phyloP scores from a whole-genome alignment of 257 asterid genomes.

The Fraxinus cuspidata region DNA sequence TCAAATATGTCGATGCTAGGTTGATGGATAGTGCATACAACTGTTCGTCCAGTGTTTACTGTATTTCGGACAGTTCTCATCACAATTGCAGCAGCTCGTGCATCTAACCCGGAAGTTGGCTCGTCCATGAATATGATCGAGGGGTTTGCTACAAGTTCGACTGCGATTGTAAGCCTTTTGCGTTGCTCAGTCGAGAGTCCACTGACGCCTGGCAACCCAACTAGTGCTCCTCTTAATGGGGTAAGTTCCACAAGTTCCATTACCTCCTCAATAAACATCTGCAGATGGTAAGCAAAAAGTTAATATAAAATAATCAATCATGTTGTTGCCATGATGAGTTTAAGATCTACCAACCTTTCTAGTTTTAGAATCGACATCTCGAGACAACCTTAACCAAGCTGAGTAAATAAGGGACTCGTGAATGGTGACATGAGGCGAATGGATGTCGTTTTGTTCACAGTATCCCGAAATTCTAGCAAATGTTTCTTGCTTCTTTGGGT shows the following conservation, averaged over 20 bases:
- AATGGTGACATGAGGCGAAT: slow-evolving; percentile 56
- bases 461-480: slow-evolving; percentile 57
- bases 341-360: slow-evolving; percentile 37
- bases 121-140: slow-evolving; percentile 66
- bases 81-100: slow-evolving; percentile 67
- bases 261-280: slow-evolving; percentile 58
- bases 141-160: slow-evolving; percentile 65
- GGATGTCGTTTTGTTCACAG: slow-evolving; percentile 60
- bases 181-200: slow-evolving; percentile 63
- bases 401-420: slow-evolving; percentile 50
- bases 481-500: slow-evolving; percentile 56
- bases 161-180: slow-evolving; percentile 66
- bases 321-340: neutral
- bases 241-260: slow-evolving; percentile 68
- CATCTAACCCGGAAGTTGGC: slow-evolving; percentile 65
- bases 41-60: slow-evolving; percentile 63
- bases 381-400: slow-evolving; percentile 53
- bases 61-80: slow-evolving; percentile 64
- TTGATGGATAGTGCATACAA: slow-evolving; percentile 68
- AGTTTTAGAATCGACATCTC: slow-evolving; percentile 44
- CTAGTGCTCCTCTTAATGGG: slow-evolving; percentile 41
- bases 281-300: slow-evolving; percentile 14
- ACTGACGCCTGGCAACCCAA: slow-evolving; percentile 55
- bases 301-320: neutral
- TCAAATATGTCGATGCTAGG: slow-evolving; percentile 72